These are phyloP conservation scores for Trametes polyzona DNA, from an alignment of 1,284 basidiomycete genomes.

Conservation along the genomic window DNA sequence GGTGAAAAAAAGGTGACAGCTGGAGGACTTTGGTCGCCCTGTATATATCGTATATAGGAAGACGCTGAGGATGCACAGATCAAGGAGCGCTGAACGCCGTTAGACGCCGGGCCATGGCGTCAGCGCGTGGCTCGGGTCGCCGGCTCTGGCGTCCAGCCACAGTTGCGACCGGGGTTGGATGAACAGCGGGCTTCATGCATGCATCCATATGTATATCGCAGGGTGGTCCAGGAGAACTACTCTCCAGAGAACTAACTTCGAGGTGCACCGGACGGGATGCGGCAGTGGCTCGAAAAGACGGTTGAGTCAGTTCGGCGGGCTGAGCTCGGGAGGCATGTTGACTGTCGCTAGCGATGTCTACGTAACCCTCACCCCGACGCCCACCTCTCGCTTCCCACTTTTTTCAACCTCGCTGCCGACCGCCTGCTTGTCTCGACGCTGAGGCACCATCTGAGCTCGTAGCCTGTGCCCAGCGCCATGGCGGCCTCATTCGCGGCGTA, in stretches of 20 bases:
- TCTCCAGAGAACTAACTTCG: no score
- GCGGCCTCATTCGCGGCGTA: constrained; percentile 67
- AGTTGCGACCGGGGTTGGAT: no score
- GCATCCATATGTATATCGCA: no score
- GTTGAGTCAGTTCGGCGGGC: constrained; percentile 25
- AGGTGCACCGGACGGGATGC: no score
- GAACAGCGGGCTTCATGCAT: no score
- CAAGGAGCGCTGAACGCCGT: no score
- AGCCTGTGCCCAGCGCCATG: constrained; percentile 37
- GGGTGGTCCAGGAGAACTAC: no score
- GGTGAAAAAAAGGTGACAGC: no score
- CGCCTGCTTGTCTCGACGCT: constrained; percentile 6
- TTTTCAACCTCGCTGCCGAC: constrained; percentile 2
- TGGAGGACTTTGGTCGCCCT: no score
- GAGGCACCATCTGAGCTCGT: constrained; percentile 4
- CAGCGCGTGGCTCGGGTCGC: not conserved
- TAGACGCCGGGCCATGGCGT: not conserved
- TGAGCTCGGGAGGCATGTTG: constrained; percentile 22
- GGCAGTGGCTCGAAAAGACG: constrained; percentile 9
- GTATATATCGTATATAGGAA: not conserved
- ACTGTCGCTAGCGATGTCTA: constrained; percentile 21
- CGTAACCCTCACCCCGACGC: constrained; percentile 27
- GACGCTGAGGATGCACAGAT: no score
- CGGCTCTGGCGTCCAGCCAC: not conserved
- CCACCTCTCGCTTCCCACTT: constrained; percentile 7